phyloP scores from a whole-genome alignment of 805 yeast species.

The Schwanniomyces occidentalis region DNA sequence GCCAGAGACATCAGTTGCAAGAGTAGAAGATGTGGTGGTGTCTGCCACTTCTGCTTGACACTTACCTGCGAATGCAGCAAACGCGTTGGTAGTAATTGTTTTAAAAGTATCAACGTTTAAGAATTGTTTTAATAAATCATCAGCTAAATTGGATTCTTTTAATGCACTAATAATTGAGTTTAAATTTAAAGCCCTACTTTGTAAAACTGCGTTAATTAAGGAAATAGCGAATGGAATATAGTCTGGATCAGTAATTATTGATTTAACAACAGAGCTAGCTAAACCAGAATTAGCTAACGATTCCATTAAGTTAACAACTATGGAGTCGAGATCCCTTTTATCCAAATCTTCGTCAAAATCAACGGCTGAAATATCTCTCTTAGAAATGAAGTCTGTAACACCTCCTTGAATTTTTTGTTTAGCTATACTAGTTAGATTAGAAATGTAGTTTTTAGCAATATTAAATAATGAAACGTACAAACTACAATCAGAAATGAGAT shows the following conservation, averaged over 20 bases:
- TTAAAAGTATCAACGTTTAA: conserved; percentile 32
- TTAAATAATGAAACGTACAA: conserved; percentile 36
- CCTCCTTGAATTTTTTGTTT: conserved; percentile 22
- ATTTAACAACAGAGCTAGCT: conserved; percentile 37
- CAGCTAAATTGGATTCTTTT: conserved; percentile 31
- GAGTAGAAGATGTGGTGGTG: conserved; percentile 12
- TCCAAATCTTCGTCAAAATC: conserved; percentile 8
- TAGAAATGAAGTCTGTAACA: conserved; percentile 1
- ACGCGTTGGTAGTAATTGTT: conserved; percentile 35
- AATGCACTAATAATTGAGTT: conserved; percentile 30
- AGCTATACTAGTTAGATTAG: conserved; percentile 25
- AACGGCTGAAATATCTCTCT: conserved; percentile 3
- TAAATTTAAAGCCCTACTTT: conserved; percentile 28
- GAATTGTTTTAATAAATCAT: conserved; percentile 33
- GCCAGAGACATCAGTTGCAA: background rate
- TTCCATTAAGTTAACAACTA: conserved; percentile 37
- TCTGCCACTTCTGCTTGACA: conserved; percentile 17
- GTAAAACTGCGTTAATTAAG: conserved; percentile 32
- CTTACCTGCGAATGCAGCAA: conserved; percentile 38
- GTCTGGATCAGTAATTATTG: conserved; percentile 37
- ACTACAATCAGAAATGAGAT: conserved; percentile 38
- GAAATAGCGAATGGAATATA: conserved; percentile 38
- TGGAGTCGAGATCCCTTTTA: conserved; percentile 24
- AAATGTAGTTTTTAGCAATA: conserved; percentile 28
- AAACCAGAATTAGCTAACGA: conserved; percentile 45